Conservation (phyloP, 2,329 filamentous ascomycete species). For the Colletotrichum cuscutae region DNA sequence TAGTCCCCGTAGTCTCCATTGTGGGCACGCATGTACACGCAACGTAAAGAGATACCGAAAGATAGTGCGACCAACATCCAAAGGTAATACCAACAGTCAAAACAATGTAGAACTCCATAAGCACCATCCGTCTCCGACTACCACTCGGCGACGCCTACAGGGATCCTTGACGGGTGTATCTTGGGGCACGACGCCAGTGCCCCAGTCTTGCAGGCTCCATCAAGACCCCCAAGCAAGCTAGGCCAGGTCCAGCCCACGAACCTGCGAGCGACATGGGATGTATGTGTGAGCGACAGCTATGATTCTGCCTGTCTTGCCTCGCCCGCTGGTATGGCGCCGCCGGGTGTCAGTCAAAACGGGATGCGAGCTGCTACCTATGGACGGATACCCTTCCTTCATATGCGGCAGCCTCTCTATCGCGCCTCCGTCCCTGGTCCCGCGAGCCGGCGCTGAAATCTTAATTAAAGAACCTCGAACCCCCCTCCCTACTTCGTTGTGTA, state of each 20-base stretch:
- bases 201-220: conserved; percentile 13
- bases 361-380: not conserved
- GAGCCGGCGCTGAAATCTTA: conserved; percentile 19
- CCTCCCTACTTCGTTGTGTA: not conserved
- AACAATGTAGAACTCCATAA: not conserved
- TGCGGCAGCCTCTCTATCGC: conserved; percentile 8
- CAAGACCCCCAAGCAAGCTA: conserved; percentile 16
- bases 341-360: conserved; percentile 1
- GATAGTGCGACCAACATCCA: not conserved
- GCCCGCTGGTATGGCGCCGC: not conserved
- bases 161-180: conserved; percentile 20
- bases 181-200: conserved; percentile 16
- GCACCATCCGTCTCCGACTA: conserved; percentile 2
- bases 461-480: conserved; percentile 30
- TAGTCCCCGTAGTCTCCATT: conserved; percentile 8
- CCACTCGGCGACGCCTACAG: conserved; percentile 13
- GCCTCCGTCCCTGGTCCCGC: conserved; percentile 9
- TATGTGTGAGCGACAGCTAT: conserved; percentile 3
- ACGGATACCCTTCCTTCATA: conserved; percentile 1
- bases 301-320: not conserved
- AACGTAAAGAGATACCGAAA: conserved; percentile 12
- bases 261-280: conserved; percentile 3
- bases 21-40: not conserved
- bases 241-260: conserved; percentile 28
- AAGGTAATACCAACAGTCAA: conserved; percentile 17